These are phyloP conservation scores for Kazachstania taianensis DNA, from an alignment of 805 yeast genomes.

Conservation along the genomic window DNA sequence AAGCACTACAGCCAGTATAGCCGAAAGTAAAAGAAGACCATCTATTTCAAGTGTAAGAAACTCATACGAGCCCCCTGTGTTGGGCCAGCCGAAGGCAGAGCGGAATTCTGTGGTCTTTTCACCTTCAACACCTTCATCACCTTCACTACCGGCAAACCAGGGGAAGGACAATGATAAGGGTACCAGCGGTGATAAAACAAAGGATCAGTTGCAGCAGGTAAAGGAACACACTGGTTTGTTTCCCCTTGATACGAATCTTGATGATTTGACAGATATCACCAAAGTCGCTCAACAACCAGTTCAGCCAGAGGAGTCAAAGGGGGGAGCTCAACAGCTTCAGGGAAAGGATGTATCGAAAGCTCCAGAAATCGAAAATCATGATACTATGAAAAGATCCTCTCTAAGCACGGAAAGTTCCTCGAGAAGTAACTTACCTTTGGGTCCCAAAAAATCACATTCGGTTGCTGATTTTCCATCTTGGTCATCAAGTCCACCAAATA, in stretches of 20 bases:
- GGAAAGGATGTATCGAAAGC: neutral
- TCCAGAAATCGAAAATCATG: neutral
- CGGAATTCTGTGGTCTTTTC: too few species aligned
- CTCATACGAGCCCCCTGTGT: too few species aligned
- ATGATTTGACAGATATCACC: constrained; percentile 22
- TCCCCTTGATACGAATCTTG: constrained; percentile 23
- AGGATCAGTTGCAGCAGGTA: neutral
- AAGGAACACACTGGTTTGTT: too few species aligned
- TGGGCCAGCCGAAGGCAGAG: too few species aligned
- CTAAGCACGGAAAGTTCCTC: neutral
- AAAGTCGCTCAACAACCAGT: constrained; percentile 6
- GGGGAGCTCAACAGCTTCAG: too few species aligned
- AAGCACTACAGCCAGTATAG: too few species aligned
- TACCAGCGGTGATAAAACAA: neutral
- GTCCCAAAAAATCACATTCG: constrained; percentile 12
- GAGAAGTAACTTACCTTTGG: neutral
- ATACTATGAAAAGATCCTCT: neutral
- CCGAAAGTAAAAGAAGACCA: neutral
- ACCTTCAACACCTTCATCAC: too few species aligned
- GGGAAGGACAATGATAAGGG: too few species aligned
- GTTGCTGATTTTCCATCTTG: constrained; percentile 8
- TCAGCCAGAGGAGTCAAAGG: neutral
- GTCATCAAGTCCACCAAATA: neutral
- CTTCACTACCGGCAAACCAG: too few species aligned
- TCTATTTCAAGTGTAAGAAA: too few species aligned